These are phyloP conservation scores for Astragalus membranaceus DNA, from an alignment of 306 rosid species.

Conservation along the genomic window DNA sequence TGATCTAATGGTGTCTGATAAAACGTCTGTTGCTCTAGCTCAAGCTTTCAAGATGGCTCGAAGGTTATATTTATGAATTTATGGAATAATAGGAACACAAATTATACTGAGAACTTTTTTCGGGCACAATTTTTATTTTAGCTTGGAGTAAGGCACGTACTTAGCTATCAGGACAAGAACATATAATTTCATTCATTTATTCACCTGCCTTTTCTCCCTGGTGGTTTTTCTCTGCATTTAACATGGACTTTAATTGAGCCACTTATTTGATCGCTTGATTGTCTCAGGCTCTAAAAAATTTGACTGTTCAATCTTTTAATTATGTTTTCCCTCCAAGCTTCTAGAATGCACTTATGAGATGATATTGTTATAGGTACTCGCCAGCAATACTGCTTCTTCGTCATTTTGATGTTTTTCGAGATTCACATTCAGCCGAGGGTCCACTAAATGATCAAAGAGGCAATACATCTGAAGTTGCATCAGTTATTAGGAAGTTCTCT, in stretches of 20 bases:
- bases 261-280: not conserved
- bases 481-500: constrained; percentile 72
- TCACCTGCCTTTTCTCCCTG: not conserved
- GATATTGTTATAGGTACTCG: constrained; percentile 59
- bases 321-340: constrained; percentile 13
- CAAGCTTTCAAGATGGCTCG: constrained; percentile 83
- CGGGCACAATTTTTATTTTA: not conserved
- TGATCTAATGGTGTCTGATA: constrained; percentile 58
- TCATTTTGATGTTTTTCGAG: constrained; percentile 82
- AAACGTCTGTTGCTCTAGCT: constrained; percentile 62
- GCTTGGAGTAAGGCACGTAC: not conserved
- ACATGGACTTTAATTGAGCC: constrained; percentile 1
- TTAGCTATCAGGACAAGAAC: not conserved
- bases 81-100: not conserved
- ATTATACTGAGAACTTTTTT: not conserved
- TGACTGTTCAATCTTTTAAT: constrained; percentile 1
- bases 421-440: constrained; percentile 51
- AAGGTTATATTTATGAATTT: constrained; percentile 38
- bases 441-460: constrained; percentile 67
- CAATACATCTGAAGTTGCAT: constrained; percentile 67
- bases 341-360: constrained; percentile 15
- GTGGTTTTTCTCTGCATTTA: not conserved
- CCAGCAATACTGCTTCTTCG: constrained; percentile 90
- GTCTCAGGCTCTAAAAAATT: constrained; percentile 19
- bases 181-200: not conserved